These are phyloP conservation scores for Brassica rapa DNA, from an alignment of 345 rosid genomes.

Conservation along the genomic window DNA sequence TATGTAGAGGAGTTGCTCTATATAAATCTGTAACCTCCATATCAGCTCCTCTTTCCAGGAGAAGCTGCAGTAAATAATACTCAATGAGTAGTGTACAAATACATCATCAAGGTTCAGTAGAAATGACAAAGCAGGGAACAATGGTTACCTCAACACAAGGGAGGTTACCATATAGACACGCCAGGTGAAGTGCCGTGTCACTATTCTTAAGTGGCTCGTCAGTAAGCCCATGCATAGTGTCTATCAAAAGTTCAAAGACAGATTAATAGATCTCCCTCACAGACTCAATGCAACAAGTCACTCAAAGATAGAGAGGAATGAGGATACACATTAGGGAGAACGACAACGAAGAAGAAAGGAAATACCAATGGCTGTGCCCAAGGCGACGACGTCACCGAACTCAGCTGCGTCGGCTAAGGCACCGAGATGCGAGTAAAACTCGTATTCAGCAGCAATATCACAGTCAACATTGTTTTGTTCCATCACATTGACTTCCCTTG, in stretches of 20 bases:
- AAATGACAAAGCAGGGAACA: neutral
- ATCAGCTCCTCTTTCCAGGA: conserved; percentile 80
- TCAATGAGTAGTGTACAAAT: neutral
- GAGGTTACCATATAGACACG: conserved; percentile 77
- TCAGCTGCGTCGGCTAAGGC: conserved; percentile 66
- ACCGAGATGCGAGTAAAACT: conserved; percentile 66
- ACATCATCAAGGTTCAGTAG: neutral
- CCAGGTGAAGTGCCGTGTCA: conserved; percentile 86
- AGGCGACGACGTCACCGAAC: conserved; percentile 65
- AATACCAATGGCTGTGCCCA: conserved; percentile 68
- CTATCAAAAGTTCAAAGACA: conserved; percentile 37
- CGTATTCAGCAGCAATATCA: conserved; percentile 49
- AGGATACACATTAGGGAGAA: neutral
- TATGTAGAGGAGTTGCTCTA: conserved; percentile 87
- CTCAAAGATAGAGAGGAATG: conserved; percentile 2
- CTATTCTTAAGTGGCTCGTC: conserved; percentile 85
- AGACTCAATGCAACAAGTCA: conserved; percentile 3
- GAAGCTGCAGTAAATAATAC: conserved; percentile 51
- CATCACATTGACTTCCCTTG: conserved; percentile 57
- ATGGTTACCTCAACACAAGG: conserved; percentile 70
- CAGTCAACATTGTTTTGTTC: conserved; percentile 75
- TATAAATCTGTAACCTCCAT: conserved; percentile 85
- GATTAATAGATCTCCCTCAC: neutral
- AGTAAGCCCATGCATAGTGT: conserved; percentile 64
- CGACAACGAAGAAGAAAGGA: neutral